Base-by-base conservation (phyloP, 1,284 basidiomycete genomes). In the Melanopsichium pennsylvanicum region DNA sequence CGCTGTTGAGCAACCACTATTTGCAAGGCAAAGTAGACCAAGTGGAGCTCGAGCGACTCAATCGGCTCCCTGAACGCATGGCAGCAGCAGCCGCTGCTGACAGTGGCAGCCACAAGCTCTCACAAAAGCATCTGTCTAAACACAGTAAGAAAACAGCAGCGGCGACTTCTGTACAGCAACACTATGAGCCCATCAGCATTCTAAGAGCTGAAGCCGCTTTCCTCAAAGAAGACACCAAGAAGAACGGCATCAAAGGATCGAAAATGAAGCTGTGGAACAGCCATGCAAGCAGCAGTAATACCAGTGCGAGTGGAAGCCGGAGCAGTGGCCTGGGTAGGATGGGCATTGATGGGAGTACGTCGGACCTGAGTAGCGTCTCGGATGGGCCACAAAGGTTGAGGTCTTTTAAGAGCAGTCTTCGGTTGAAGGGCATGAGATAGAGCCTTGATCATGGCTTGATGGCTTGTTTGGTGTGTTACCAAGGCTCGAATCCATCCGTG, bases 121-220 rank as follows among this genome's bases (percentile, higher is more conserved):
- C 63, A 3, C 50, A 51, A 31, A 59, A 58, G 25, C 63, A 60
- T 10, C 48, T 57, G 1, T 43, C 41, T 9, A 66, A 56, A 26
- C 48, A 56, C 52, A n/a, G n/a, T n/a, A 67, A 57, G 49, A 61
- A 60, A 35, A 21, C 26, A 1, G 43, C 39, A 6, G 58, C 43
- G 11, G 26, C 33, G 3, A 5, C 49, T 5, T 37, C 34, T 6
- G 32, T 29, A 2, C 26, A 31, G 22, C 25, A 9, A n/a, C 40
- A 45, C 40, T 62, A 62, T 35, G 64, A 68, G 22, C 55, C 64
- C 13, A 58, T 68, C 54, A 68, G 64, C 55, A 62, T 68, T 40
- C 43, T 68, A 3, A 45, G 55, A 6, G 64, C 64, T 10, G 64
- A 68, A 50, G 64, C 64, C 2, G 59, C 54, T 3, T 68, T 68